Evolutionary conservation across 352 stramenopile species (phyloP).

Genomic region (Phytophthora melonis): DNA sequence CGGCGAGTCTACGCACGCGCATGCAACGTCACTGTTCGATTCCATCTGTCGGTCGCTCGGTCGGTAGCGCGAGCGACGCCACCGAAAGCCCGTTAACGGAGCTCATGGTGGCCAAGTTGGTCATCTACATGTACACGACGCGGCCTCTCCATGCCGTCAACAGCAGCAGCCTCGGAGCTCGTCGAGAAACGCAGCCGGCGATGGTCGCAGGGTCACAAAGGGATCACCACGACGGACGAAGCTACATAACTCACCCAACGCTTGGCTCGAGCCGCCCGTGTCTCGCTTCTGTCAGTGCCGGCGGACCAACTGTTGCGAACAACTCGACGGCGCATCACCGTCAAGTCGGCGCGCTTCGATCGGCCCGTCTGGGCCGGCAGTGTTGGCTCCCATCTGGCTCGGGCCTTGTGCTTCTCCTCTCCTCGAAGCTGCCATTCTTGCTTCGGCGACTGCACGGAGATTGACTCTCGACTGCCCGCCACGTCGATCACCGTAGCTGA

Average conservation of each 20-base stretch:
- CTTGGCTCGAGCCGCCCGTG: conserved; percentile 25
- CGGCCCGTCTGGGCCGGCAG: background rate
- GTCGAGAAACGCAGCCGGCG: conserved; percentile 2
- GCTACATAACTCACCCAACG: background rate
- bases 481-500: conserved; percentile 5
- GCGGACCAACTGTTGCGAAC: conserved; percentile 37
- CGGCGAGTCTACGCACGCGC: conserved; percentile 10
- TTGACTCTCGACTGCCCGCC: conserved; percentile 8
- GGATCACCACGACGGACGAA: conserved; percentile 28
- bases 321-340: conserved; percentile 27
- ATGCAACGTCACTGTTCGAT: conserved; percentile 1
- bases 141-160: too few relatives aligned
- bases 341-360: conserved; percentile 13
- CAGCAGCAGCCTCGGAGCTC: too few relatives aligned
- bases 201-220: conserved; percentile 13
- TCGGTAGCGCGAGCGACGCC: background rate
- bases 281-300: conserved; percentile 34
- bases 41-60: conserved; percentile 1
- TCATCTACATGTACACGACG: background rate
- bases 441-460: conserved; percentile 7
- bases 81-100: conserved; percentile 13
- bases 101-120: background rate
- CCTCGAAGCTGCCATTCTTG: background rate
- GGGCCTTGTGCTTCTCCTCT: background rate
- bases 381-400: background rate